These are phyloP conservation scores for Diaporthe citrichinensis DNA, from an alignment of 2,329 filamentous ascomycete genomes.

Conservation along the genomic window DNA sequence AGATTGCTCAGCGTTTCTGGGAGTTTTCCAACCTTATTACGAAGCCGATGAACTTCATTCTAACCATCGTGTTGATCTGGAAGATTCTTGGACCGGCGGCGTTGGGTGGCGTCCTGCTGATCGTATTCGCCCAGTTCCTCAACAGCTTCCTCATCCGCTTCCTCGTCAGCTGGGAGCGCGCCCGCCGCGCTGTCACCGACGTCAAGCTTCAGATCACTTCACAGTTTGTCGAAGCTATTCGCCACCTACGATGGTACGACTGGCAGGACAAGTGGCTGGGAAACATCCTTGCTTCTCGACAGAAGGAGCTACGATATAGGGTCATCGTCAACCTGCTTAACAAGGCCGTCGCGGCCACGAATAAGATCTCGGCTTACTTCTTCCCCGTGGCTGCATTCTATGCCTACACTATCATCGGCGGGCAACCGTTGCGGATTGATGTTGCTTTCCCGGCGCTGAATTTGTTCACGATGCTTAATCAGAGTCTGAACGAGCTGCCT, in stretches of 20 bases:
- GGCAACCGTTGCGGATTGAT: constrained; percentile 79
- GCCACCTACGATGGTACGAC: constrained; percentile 85
- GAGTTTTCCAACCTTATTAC: constrained; percentile 84
- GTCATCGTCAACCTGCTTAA: constrained; percentile 75
- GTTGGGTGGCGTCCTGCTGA: constrained; percentile 78
- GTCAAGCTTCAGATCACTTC: constrained; percentile 83
- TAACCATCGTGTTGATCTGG: constrained; percentile 83
- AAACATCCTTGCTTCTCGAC: constrained; percentile 76
- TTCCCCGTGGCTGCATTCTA: constrained; percentile 88
- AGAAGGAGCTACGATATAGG: constrained; percentile 76
- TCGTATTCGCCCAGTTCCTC: constrained; percentile 76
- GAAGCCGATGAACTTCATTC: constrained; percentile 81
- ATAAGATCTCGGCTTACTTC: constrained; percentile 78
- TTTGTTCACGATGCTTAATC: constrained; percentile 82
- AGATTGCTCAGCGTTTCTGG: constrained; percentile 89
- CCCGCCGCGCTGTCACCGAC: constrained; percentile 82
- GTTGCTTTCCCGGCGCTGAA: constrained; percentile 90
- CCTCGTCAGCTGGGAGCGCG: constrained; percentile 77
- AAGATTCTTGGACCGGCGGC: constrained; percentile 85
- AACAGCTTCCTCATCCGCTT: constrained; percentile 78
- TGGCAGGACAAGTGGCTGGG: constrained; percentile 84
- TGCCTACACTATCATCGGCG: constrained; percentile 81
- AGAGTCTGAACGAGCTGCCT: constrained; percentile 81
- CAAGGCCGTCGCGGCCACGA: constrained; percentile 76
- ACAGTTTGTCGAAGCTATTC: constrained; percentile 89